Evolutionary conservation across 2,329 filamentous ascomycete species (phyloP), one percentile per base, ranked within the genome.

Genomic region (Davidsoniella virescens): DNA sequence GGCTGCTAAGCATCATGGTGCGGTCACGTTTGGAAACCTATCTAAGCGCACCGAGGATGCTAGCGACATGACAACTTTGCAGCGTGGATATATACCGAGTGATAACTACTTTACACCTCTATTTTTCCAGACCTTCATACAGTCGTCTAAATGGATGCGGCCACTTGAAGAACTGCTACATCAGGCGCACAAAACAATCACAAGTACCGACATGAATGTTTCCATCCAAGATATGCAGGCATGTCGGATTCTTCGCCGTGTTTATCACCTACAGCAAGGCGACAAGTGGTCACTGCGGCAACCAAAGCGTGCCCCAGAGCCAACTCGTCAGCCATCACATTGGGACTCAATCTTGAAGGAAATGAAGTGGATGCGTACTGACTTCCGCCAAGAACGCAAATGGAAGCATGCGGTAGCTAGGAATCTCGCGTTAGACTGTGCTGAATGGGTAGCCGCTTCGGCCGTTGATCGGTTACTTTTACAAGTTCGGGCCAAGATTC

Each of bases 351-450:
- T 96, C 50, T 68, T 98, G 29, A 76, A 87, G 57, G 88, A 98
- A 67, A 86, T 90, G 76, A 94, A 88, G 63, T 96, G 90, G 90
- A 93, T 98, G 86, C 78, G 88, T 47, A 95, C 87, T 1, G 92
- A 98, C 64, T 96, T 95, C 60, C 76, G 84, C 47, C 86, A 95
- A 64, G 92, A 96, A 63, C 72, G 87, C 39, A 94, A 94, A 62
- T 94, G 88, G 87, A 96, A 95, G 66, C 80, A 78, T 60, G 76
- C 83, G 2, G 75, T 82, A 36, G 88, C 88, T 4, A 82, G 81
- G 52, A 87, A 81, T 52, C 70, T 94, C 53, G 92, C 87, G 1
- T 71, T 80, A 58, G 84, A 82, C 58, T 96, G 90, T 63, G 85
- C 82, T 0, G 81, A 90, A 57, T 98, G 86, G 76, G 74, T 87